Evolutionary conservation across 202 grass and related monocot species (phyloP), one percentile per base, ranked within the genome.

Genomic region (Hordeum pubiflorum): DNA sequence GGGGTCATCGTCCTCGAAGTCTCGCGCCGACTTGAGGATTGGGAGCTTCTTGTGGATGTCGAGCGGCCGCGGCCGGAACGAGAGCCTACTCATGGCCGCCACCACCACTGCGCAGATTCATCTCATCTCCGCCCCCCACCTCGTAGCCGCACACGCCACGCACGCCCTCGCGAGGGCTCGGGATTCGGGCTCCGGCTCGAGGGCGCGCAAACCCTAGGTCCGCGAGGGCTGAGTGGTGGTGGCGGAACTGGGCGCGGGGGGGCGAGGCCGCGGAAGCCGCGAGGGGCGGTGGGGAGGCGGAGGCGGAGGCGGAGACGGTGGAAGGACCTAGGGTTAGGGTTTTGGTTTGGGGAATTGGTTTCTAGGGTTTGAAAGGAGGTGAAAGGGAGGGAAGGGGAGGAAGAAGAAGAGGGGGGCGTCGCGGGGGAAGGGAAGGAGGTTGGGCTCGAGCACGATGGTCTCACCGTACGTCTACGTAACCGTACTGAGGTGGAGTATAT

Each of bases 21-120:
- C 96, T 82, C 90, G 88, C 64, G 82, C 72, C 14, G 91, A 96
- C 76, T 92, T 99, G 78, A 99, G 82, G 75, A 99, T 88, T 0
- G 96, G 96, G 80, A 99, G 90, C 82, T 93, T 99, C 74, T 99
- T 99, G 82, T 99, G 91, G 86, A 99, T 96, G 87, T 99, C 96
- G 14, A 99, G 90, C 12, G 96, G 96, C 71, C 96, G 96, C 75
- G 96, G 96, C 87, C 92, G 93, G 65, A 99, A 87, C 76, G 92
- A 91, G 33, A 92, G 90, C 88, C 96, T 91, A 87, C 79, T 94
- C 92, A 94, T 94, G 69, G 87, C 84, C 78, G 80, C 66, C 74
- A 68, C 58, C 57, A 20, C 56, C 65, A 11, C 64, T 5, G 6
- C 48, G 17, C 58, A 2, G 58, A 61, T 46, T 79, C 79, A 89